A percentile compares a stretch with the other conserved stretches of the same genome.
Evolutionary conservation across 768 basidiomycete species (phyloP).

Genomic region (Trametes cingulata): DNA sequence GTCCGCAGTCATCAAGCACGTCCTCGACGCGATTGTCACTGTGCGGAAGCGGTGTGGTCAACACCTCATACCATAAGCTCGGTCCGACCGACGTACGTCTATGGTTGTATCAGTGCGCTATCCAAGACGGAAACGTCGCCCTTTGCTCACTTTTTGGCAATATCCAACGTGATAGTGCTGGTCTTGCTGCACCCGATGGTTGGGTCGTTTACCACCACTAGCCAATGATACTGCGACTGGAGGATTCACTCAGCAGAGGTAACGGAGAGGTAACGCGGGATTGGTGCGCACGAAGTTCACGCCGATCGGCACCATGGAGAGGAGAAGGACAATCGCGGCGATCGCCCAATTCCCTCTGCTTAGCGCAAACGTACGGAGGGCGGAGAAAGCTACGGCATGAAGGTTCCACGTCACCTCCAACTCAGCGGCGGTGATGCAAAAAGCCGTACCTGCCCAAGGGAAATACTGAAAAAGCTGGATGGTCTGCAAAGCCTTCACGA

Average conservation of each 20-base stretch:
- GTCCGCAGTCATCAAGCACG: conserved; percentile 9
- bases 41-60: background rate
- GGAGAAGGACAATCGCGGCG: background rate
- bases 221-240: conserved; percentile 9
- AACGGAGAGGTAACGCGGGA: too few relatives aligned
- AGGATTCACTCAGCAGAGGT: background rate
- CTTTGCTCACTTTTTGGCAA: background rate
- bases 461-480: conserved; percentile 6
- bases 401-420: background rate
- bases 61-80: background rate
- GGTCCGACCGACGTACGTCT: background rate
- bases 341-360: background rate
- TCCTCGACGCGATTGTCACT: conserved; percentile 9
- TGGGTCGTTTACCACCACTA: background rate
- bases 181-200: background rate
- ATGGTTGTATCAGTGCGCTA: background rate
- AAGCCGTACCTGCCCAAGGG: conserved; percentile 10
- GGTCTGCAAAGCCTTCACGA: background rate
- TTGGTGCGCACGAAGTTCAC: conserved; percentile 1
- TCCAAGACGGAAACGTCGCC: background rate
- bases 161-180: background rate
- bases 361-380: conserved; percentile 8
- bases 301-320: conserved; percentile 5
- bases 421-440: background rate
- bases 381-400: background rate